Evolutionary conservation across 2,329 filamentous ascomycete genomes (phyloP).

Genomic region (Aspergillus fijiensis): DNA sequence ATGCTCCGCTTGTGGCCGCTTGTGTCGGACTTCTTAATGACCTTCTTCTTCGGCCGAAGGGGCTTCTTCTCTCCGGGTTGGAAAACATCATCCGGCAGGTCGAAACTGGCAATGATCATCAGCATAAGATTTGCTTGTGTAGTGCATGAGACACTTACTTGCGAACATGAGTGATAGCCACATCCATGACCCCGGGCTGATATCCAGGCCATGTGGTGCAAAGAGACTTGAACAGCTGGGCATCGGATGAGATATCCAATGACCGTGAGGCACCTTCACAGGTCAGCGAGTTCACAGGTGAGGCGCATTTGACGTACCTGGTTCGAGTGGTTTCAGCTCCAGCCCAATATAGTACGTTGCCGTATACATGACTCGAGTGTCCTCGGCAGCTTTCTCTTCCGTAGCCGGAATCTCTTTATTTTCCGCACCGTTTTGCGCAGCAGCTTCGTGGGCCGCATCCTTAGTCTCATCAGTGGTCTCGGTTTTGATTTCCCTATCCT

Average conservation of each 20-base stretch:
- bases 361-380: slow-evolving; percentile 67
- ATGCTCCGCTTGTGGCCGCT: slow-evolving; percentile 41
- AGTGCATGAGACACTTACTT: slow-evolving; percentile 60
- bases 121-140: not conserved
- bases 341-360: slow-evolving; percentile 94
- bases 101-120: slow-evolving; percentile 59
- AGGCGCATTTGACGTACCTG: slow-evolving; percentile 57
- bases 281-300: slow-evolving; percentile 31
- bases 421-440: slow-evolving; percentile 47
- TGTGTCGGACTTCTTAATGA: slow-evolving; percentile 38
- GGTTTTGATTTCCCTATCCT: slow-evolving; percentile 54
- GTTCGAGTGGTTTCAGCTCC: slow-evolving; percentile 68
- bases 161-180: slow-evolving; percentile 80
- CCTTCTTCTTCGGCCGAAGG: slow-evolving; percentile 56
- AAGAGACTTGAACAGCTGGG: slow-evolving; percentile 80
- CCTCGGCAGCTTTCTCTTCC: slow-evolving; percentile 39
- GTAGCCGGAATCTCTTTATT: slow-evolving; percentile 39
- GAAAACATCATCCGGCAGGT: slow-evolving; percentile 89
- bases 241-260: slow-evolving; percentile 66
- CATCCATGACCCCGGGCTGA: slow-evolving; percentile 69
- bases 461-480: slow-evolving; percentile 54
- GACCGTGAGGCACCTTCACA: slow-evolving; percentile 46
- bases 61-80: slow-evolving; percentile 72
- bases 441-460: slow-evolving; percentile 51
- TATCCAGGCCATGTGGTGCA: slow-evolving; percentile 76